phyloP scores from a whole-genome alignment of 352 stramenopile species.

The Thalassiosira mediterranea region DNA sequence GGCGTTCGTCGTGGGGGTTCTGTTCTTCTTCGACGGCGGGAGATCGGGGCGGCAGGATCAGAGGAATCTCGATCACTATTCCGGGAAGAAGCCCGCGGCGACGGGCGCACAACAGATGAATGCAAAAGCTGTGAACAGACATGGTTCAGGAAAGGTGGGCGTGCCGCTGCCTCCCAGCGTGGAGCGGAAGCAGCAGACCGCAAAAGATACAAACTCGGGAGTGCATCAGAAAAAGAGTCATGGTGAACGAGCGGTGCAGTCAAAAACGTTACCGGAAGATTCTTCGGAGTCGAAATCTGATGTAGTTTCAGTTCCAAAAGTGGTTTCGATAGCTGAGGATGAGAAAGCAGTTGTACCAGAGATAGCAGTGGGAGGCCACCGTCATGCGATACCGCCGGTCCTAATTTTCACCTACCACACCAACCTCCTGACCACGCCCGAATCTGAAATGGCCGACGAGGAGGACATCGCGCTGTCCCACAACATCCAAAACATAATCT shows the following conservation, averaged over 20 bases:
- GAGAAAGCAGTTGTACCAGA: neutral
- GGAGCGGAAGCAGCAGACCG: constrained; percentile 1
- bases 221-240: constrained; percentile 1
- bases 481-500: constrained; percentile 69
- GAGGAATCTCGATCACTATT: neutral
- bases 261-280: neutral
- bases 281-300: no score
- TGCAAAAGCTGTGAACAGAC: no score
- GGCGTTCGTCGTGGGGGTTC: constrained; percentile 1
- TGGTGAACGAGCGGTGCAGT: neutral
- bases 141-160: constrained; percentile 1
- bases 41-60: neutral
- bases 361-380: constrained; percentile 2
- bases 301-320: no score
- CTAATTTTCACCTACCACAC: constrained; percentile 77
- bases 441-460: constrained; percentile 36
- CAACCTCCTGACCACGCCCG: constrained; percentile 56
- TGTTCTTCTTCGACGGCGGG: constrained; percentile 7
- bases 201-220: constrained; percentile 1
- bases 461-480: constrained; percentile 60
- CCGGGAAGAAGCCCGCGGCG: neutral
- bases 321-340: constrained; percentile 8
- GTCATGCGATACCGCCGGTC: constrained; percentile 62
- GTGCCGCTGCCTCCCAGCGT: constrained; percentile 15
- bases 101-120: neutral